phyloP scores from a whole-genome alignment of 2,329 filamentous ascomycete genomes.

The Decorospora gaudefroyi region DNA sequence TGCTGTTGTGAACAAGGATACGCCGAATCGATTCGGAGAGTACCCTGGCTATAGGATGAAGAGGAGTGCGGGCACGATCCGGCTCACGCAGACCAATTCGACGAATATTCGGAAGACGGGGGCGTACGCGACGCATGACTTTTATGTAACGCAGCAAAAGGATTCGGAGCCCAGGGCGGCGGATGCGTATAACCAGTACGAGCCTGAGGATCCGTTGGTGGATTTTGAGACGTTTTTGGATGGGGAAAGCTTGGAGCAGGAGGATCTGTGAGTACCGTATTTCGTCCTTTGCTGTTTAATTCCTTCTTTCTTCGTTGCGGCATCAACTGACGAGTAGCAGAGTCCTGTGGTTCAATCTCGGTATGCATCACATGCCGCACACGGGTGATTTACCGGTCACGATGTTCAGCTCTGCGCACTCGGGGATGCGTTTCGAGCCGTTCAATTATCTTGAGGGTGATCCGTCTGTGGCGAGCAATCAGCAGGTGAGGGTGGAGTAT shows the following conservation, averaged over 20 bases:
- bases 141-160: slow-evolving; percentile 58
- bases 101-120: slow-evolving; percentile 54
- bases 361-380: slow-evolving; percentile 57
- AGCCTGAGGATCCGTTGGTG: slow-evolving; percentile 55
- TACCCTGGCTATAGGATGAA: slow-evolving; percentile 57
- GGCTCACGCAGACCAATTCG: slow-evolving; percentile 56
- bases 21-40: slow-evolving; percentile 57
- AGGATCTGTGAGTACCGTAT: slow-evolving; percentile 38
- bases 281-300: neutral
- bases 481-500: slow-evolving; percentile 51
- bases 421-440: slow-evolving; percentile 52
- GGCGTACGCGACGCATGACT: slow-evolving; percentile 57
- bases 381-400: slow-evolving; percentile 57
- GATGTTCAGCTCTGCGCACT: slow-evolving; percentile 55
- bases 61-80: slow-evolving; percentile 45
- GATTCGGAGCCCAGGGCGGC: slow-evolving; percentile 56
- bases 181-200: slow-evolving; percentile 54
- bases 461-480: slow-evolving; percentile 48
- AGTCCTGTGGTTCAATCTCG: slow-evolving; percentile 59
- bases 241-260: slow-evolving; percentile 50
- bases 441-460: slow-evolving; percentile 53
- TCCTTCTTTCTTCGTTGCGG: neutral
- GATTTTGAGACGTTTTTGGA: slow-evolving; percentile 59
- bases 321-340: slow-evolving; percentile 18
- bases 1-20: slow-evolving; percentile 57